Evolutionary conservation across 2,329 filamentous ascomycete species (phyloP), one percentile per base, ranked within the genome.

Genomic region (Colletotrichum sp.): DNA sequence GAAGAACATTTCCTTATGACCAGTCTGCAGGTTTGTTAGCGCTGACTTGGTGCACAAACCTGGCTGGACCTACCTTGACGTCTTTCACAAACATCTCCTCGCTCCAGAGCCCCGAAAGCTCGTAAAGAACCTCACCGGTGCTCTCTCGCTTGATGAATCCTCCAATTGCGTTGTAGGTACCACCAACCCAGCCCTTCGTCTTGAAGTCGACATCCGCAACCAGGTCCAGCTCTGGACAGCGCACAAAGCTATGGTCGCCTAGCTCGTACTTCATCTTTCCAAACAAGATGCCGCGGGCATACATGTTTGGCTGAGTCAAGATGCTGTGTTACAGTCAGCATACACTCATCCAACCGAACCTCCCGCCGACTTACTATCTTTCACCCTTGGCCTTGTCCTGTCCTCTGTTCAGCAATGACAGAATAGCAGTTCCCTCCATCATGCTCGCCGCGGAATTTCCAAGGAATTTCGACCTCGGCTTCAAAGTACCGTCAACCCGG

Each of bases 241-340:
- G 91, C 24, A 99, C 95, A 80, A 96, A 95, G 83, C 96, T 98
- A 86, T 98, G 96, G 83, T 98, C 96, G 78, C 96, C 97, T 9
- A 99, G 92, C 87, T 99, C 97, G 85, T 98, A 99, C 85, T 98
- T 98, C 97, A 99, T 98, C 85, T 98, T 98, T 63, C 97, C 97
- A 81, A 99, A 98, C 10, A 99, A 89, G 75, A 99, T 98, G 43
- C 97, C 96, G 77, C 97, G 92, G 26, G 96, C 97, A 84, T 99
- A 99, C 96, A 99, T 99, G 87, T 99, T 99, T 21, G 97, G 97
- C 82, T 99, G 97, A 6, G 97, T 98, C 68, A 98, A 86, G 81
- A 97, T 95, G 85, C 95, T 97, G 79, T 71, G 73, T 36, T 24
- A 30, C n/a, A 16, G 73, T 81, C 43, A 81, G 78, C 62, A 68